A percentile compares a stretch with the other conserved stretches of the same genome.
These are phyloP conservation scores for Helminthosporium solani DNA, from an alignment of 2,329 filamentous ascomycete genomes.

Conservation along the genomic window DNA sequence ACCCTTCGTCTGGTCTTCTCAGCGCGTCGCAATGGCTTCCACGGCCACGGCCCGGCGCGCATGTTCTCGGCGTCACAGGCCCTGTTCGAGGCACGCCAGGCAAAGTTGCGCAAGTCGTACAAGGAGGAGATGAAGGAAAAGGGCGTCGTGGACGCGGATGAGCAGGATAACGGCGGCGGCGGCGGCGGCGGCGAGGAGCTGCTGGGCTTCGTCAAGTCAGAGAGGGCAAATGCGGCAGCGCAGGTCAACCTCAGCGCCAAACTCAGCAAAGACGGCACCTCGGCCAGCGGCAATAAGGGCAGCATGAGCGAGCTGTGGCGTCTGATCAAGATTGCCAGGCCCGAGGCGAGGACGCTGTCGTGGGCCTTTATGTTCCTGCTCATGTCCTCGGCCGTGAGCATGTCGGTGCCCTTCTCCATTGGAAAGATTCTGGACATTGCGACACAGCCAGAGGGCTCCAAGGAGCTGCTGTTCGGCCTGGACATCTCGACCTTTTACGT, in stretches of 20 bases:
- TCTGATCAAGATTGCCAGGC: slow-evolving; percentile 82
- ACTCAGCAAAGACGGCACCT: slow-evolving; percentile 73
- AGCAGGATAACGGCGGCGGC: no score
- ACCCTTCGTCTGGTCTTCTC: slow-evolving; percentile 16
- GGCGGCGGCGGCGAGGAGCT: slow-evolving; percentile 57
- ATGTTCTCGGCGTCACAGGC: slow-evolving; percentile 31
- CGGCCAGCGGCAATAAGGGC: slow-evolving; percentile 51
- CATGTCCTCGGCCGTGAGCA: slow-evolving; percentile 87
- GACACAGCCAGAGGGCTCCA: slow-evolving; percentile 65
- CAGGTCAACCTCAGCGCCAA: slow-evolving; percentile 88
- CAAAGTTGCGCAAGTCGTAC: slow-evolving; percentile 35
- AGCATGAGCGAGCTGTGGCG: slow-evolving; percentile 76
- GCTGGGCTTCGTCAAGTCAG: slow-evolving; percentile 68
- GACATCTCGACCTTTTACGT: slow-evolving; percentile 86
- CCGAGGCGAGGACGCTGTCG: slow-evolving; percentile 77
- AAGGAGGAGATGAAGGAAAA: slow-evolving; percentile 42
- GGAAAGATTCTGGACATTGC: slow-evolving; percentile 93
- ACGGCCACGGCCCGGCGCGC: slow-evolving; percentile 23
- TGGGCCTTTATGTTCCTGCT: slow-evolving; percentile 82
- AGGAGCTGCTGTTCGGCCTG: slow-evolving; percentile 77
- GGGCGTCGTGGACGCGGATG: slow-evolving; percentile 37
- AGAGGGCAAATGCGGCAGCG: slow-evolving; percentile 81
- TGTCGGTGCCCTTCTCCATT: slow-evolving; percentile 96
- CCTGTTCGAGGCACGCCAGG: slow-evolving; percentile 25
- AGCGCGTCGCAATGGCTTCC: slow-evolving; percentile 27